Base-by-base conservation (phyloP, 768 basidiomycete species). In the Amanita muscaria region DNA sequence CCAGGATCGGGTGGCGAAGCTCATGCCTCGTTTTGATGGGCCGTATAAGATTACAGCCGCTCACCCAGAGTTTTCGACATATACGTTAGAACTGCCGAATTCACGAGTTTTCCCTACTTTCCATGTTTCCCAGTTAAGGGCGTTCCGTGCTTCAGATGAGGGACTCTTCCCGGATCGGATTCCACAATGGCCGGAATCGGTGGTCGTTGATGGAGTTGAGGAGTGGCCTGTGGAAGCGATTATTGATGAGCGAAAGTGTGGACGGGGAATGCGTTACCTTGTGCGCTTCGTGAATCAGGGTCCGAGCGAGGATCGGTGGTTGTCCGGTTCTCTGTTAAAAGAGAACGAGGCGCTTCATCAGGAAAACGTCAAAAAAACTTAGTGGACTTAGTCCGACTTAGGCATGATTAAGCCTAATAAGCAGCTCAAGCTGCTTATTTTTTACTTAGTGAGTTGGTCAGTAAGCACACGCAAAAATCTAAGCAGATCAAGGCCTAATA, bases 21-120 rank as follows among this genome's bases (percentile, higher is more conserved):
- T 72, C 0, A 15, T 58, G 0, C 70, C 65, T 0, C 62, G 62
- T 25, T 71, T 51, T 42, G 55, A 70, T 12, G 66, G 72, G 5
- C 72, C 68, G 0, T 72, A 59, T 42, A 41, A 50, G 3, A 57
- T 70, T 6, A 16, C 37, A 16, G 3, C 19, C 2, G 21, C 29
- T 25, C 23, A 2, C 12, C 38, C 40, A 2, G 39, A 42, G 25
- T 40, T 33, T 7, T 51, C 50, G 5, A 46, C 27, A 7, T 51
- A 48, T 25, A 34, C 23, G 3, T n/a, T 51, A 23, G 51, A 51
- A 24, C 9, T 51, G 12, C 51, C 47, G 8, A 37, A 37, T 19
- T 18, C 15, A 16, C n/a, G 8, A 15, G 38, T 45, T 23, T 18
- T 33, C 14, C 46, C 46, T 4, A 48, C 27, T 11, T 47, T 42